Percentiles rank a stretch among this genome's conserved stretches.
phyloP scores from a whole-genome alignment of 352 stramenopile species.

The Phytophthora pseudosyringae region DNA sequence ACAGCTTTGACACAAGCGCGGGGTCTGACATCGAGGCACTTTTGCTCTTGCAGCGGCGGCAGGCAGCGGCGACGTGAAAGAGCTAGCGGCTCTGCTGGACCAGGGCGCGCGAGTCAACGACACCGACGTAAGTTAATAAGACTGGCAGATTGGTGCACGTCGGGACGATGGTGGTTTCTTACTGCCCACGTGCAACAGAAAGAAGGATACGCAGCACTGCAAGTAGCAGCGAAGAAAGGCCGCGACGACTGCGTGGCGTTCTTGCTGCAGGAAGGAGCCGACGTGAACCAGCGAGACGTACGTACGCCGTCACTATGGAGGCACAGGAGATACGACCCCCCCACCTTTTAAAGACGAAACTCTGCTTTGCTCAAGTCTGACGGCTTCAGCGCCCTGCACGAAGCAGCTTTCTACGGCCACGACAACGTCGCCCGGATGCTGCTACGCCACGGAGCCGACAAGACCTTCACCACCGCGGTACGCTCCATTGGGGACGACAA shows the following conservation, averaged over 20 bases:
- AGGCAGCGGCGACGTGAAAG: constrained; percentile 39
- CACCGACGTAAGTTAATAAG: constrained; percentile 42
- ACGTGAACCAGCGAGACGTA: constrained; percentile 74
- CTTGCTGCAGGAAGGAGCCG: constrained; percentile 52
- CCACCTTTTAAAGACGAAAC: too few relatives aligned
- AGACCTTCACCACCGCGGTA: constrained; percentile 62
- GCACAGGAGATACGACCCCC: too few relatives aligned
- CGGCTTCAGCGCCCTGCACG: constrained; percentile 72
- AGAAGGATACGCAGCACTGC: constrained; percentile 66
- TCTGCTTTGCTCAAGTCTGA: constrained; percentile 50
- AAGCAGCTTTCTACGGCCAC: constrained; percentile 67
- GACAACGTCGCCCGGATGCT: constrained; percentile 69
- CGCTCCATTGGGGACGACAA: not conserved
- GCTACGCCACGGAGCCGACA: constrained; percentile 59
- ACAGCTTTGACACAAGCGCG: not conserved
- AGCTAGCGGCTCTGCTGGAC: constrained; percentile 45
- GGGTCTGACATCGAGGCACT: not conserved
- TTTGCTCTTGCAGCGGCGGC: constrained; percentile 48
- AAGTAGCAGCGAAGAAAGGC: constrained; percentile 65
- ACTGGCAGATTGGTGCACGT: too few relatives aligned
- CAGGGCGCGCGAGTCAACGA: constrained; percentile 62
- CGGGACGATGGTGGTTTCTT: not conserved
- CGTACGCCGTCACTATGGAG: constrained; percentile 17
- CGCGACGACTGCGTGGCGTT: constrained; percentile 59
- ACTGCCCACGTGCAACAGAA: constrained; percentile 30